phyloP scores from a whole-genome alignment of 768 basidiomycete genomes.

The Suillus placidus region DNA sequence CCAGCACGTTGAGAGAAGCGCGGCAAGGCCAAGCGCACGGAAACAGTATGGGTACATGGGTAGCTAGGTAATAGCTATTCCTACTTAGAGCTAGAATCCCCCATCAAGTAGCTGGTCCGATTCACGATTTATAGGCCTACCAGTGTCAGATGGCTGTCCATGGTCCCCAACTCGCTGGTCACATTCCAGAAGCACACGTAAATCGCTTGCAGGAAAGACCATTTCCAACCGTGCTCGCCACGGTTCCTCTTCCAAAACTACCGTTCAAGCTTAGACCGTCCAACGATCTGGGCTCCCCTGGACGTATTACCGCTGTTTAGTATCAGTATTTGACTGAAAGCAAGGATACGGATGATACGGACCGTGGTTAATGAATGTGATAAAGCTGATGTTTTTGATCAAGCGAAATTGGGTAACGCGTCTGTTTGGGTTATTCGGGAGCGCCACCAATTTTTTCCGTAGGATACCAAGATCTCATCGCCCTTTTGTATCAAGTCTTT shows the following conservation, averaged over 20 bases:
- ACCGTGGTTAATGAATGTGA: background rate
- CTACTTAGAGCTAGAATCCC: background rate
- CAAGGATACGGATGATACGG: background rate
- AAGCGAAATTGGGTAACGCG: background rate
- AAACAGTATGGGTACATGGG: background rate
- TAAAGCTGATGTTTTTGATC: background rate
- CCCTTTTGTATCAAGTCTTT: constrained; percentile 68
- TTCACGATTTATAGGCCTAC: background rate
- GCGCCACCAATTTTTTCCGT: constrained; percentile 87
- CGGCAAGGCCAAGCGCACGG: background rate
- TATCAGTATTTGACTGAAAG: background rate
- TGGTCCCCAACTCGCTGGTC: background rate
- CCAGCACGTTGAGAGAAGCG: background rate
- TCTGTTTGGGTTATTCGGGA: constrained; percentile 28
- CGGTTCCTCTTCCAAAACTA: background rate
- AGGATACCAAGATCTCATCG: constrained; percentile 84
- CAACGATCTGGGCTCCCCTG: background rate
- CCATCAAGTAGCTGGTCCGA: background rate
- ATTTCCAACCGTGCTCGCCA: background rate
- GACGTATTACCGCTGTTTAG: constrained; percentile 1
- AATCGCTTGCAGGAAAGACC: constrained; percentile 1
- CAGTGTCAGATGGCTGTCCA: background rate
- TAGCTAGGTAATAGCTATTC: background rate
- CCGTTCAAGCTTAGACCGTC: constrained; percentile 4
- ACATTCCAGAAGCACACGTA: constrained; percentile 15